These are phyloP conservation scores for Bacterosira constricta DNA, from an alignment of 108 stramenopile genomes.

Conservation along the genomic window DNA sequence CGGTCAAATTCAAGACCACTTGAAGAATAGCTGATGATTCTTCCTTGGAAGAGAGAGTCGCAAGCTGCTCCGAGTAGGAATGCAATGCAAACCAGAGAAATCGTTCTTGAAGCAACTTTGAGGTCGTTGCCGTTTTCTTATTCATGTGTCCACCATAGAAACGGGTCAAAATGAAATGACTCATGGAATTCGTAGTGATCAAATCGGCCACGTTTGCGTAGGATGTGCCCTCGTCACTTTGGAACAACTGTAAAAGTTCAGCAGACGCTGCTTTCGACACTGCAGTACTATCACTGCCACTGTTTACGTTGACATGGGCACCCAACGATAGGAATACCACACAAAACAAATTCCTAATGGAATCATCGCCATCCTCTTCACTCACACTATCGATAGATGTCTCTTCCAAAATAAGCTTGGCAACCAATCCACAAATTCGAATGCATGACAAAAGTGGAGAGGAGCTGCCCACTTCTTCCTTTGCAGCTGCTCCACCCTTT, in stretches of 20 bases:
- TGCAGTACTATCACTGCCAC: neutral
- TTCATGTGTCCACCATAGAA: conserved; percentile 1
- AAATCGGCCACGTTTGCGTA: conserved; percentile 4
- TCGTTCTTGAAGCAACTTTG: conserved; percentile 18
- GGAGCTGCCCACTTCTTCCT: too few species aligned
- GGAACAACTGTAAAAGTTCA: conserved; percentile 13
- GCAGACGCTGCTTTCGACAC: conserved; percentile 32
- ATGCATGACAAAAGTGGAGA: conserved; percentile 37
- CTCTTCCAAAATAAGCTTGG: conserved; percentile 21
- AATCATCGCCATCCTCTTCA: conserved; percentile 7
- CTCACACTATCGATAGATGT: conserved; percentile 9
- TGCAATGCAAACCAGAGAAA: conserved; percentile 45
- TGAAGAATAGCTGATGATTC: neutral
- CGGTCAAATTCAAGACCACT: conserved; percentile 13
- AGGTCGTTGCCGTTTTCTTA: neutral
- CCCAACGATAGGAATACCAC: conserved; percentile 32
- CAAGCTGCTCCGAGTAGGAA: conserved; percentile 28
- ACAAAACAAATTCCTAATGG: conserved; percentile 13
- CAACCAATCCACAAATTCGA: conserved; percentile 32
- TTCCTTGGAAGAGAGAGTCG: neutral
- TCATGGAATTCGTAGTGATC: conserved; percentile 15
- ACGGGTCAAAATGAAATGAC: conserved; percentile 8
- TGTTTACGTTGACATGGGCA: conserved; percentile 22
- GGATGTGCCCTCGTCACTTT: conserved; percentile 1
- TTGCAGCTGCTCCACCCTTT: neutral